Base-by-base conservation (phyloP, 2,329 filamentous ascomycete genomes). In the Clonostachys rosea region DNA sequence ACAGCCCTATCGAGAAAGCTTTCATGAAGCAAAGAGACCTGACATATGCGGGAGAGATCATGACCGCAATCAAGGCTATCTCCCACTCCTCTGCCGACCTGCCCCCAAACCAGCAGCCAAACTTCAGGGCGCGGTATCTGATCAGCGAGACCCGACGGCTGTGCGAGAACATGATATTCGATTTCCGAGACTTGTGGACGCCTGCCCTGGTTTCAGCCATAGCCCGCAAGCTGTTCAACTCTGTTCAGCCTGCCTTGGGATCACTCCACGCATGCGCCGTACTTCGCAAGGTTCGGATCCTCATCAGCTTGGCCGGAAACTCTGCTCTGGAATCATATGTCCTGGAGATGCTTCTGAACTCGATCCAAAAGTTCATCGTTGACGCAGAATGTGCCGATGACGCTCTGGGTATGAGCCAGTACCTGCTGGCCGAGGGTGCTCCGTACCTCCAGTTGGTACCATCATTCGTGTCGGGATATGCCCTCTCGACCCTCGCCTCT, bases 381-480 rank as follows among this genome's bases (percentile, higher is more conserved):
- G 86, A 97, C 55, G 78, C 85, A 0, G 87, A 95, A 59, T 97
- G 92, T 64, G 88, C 91, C 10, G 89, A 96, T 59, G 94, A 99
- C 68, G 85, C 89, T 2, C 75, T 97, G 41, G 92, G 91, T 0
- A 79, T 99, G 34, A 83, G 88, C 50, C 87, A 90, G 62, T 96
- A 95, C 64, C 76, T 99, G 2, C 73, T 97, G 13, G 72, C 79
- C 6, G 77, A 79, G 45, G 91, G 92, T 8, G 69, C 71, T 14
- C 56, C 68, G 6, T 84, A 92, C 60, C 72, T 99, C 5, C 67
- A 64, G 5, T 73, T 78, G 34, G 74, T 78, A 1, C 83, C 90
- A 1, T 85, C 84, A 0, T 96, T 96, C 56, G 72, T 95, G 40
- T 84, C 88, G 11, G 92, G 91, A 1, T 87, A 91, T 52, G 79